Evolutionary conservation across 176 grass and related monocot genomes (phyloP), one percentile per base, ranked within the genome.

Genomic region (Ananas comosus): DNA sequence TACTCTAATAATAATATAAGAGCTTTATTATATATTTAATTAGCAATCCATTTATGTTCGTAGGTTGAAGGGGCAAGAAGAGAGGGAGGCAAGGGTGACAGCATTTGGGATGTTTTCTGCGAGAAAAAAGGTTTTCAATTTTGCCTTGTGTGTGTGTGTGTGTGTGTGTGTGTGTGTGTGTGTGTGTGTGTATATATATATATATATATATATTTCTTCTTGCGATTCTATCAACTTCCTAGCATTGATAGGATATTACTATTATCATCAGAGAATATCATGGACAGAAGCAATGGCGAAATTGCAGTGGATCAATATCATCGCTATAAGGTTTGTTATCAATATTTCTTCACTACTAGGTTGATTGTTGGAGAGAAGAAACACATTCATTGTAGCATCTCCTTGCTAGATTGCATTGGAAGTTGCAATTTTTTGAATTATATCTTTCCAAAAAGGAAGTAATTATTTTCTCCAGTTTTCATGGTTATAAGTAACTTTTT

Each of bases 251-350:
- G 22, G 53, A 61, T 22, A 24, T 52, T 86, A 19, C 51, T 80
- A 82, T n/a, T 65, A 16, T 33, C 72, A 72, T 80, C 77, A 99
- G 94, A 83, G 79, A 88, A 66, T 75, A 80, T 99, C 74, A 28
- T 65, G 64, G 89, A 93, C 2, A 50, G 81, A 75, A 86, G 84
- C 74, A 93, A 51, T 73, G 94, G 75, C 67, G 94, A 97, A 57
- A 56, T 93, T 77, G 89, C 94, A 47, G 82, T 99, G 49, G 94
- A 99, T 78, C 94, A 99, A 78, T 99, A 99, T 84, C 87, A 99
- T 69, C 87, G 85, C 23, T 99, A 83, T 74, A 99, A 93, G 89
- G 94, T 99, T 76, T n/a, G 19, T n/a, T 69, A 28, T 58, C 61
- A 4, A 12, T 69, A 21, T 58, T 14, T 61, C 8, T 54, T 48